Base-by-base conservation (phyloP, 805 yeast genomes). In the Yarrowia osloensis region DNA sequence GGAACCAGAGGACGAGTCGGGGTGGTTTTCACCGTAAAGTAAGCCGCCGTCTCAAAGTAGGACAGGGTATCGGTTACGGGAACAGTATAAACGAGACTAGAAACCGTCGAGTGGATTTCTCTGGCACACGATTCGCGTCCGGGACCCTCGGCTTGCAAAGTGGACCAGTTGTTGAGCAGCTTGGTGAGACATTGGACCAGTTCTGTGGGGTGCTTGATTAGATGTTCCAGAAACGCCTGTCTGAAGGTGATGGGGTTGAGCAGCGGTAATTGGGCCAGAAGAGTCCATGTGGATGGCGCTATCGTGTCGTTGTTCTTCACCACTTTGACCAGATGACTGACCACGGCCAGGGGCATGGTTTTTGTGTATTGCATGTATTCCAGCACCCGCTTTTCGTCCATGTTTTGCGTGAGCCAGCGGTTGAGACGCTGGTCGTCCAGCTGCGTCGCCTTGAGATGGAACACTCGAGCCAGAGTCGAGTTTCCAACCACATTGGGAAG, bases 351-450 rank as follows among this genome's bases (percentile, higher is more conserved):
- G 2, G 65, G 65, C 50, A 59, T 42, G 13, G 21, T 15, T 5
- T 59, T 40, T 11, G 52, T 59, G 21, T 44, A 42, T 15, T 44
- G 33, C 28, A 59, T 59, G 40, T 31, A 59, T 26, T 42, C n/a
- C 28, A 59, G 28, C 24, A 59, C 52, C 11, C 13, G 22, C 9
- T 29, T 29, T 22, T 42, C 52, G 40, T 59, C 65, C 50, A 59
- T 29, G 22, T 59, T 44, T 9, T 26, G 39, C 1, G 40, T 42
- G n/a, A 59, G 40, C 52, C 52, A 59, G 8, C 65, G n/a, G 52
- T 59, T 42, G 17, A 59, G 40, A 7, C 65, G 26, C 49, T 39
- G 46, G 26, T 55, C 63, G 26, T 55, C 63, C 8, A 55, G 31
- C 42, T 40, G 31, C 0, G 52, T 7, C 4, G 22, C 40, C 21